phyloP scores from a whole-genome alignment of 2,329 filamentous ascomycete genomes.

The Trichoderma hamatum region DNA sequence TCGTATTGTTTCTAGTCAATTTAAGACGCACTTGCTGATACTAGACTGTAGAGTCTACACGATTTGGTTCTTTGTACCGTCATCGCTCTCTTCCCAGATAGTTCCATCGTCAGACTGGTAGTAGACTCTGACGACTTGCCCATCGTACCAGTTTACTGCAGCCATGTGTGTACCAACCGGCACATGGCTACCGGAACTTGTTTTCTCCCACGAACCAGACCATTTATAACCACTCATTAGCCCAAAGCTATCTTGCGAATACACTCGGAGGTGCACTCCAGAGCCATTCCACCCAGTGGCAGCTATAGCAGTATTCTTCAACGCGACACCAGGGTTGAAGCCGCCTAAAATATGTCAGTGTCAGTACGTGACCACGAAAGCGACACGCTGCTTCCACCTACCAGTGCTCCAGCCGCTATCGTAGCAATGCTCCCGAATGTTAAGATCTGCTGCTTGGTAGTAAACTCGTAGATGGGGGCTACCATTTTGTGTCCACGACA shows the following conservation, averaged over 20 bases:
- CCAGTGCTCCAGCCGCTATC: neutral
- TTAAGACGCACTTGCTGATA: neutral
- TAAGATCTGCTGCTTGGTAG: conserved; percentile 11
- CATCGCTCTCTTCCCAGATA: neutral
- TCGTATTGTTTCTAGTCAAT: neutral
- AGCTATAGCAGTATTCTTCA: conserved; percentile 3
- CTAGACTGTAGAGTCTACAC: neutral
- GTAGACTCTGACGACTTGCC: neutral
- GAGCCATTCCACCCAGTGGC: neutral
- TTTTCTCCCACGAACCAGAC: neutral
- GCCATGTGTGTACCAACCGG: neutral
- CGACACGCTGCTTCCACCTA: neutral
- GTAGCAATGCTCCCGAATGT: conserved; percentile 3
- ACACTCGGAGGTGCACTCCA: conserved; percentile 1
- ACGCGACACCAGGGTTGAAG: conserved; percentile 2
- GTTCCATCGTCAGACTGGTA: neutral
- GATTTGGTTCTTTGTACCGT: neutral
- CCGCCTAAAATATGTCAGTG: neutral
- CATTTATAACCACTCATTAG: conserved; percentile 2
- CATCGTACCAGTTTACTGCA: neutral
- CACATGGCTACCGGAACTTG: neutral
- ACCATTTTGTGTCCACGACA: neutral
- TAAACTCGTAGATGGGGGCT: conserved; percentile 1
- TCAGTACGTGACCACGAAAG: neutral
- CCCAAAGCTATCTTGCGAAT: neutral